Evolutionary conservation across 179 eudicot species (phyloP).

Genomic region (Sideroxylon spinosum): DNA sequence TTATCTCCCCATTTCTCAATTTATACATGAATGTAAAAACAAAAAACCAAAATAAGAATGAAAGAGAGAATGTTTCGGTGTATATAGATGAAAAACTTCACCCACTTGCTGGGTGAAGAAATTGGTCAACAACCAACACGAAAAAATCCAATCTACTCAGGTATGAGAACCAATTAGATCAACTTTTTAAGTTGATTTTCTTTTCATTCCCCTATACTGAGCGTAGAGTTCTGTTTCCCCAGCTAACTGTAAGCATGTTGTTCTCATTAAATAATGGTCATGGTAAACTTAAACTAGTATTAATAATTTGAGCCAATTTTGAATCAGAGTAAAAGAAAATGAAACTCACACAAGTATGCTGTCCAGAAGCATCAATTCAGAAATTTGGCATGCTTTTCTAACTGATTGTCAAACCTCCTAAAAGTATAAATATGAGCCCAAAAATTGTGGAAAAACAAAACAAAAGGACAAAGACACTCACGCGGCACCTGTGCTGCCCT

Average conservation of each 20-base stretch:
- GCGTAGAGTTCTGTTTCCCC: not conserved
- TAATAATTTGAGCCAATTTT: not conserved
- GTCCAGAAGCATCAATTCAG: not conserved
- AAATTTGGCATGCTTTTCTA: not conserved
- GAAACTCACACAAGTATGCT: not conserved
- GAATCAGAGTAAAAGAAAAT: not conserved
- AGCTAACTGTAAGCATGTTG: not conserved
- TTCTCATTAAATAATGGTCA: not conserved
- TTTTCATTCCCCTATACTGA: not conserved
- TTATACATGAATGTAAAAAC: too few relatives aligned
- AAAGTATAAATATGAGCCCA: not conserved
- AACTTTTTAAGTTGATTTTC: conserved; percentile 3
- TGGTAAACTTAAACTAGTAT: not conserved
- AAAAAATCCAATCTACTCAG: not conserved
- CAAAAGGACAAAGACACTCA: conserved; percentile 29
- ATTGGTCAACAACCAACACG: too few relatives aligned
- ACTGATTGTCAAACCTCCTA: conserved; percentile 1
- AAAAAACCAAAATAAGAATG: too few relatives aligned
- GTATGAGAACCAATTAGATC: not conserved
- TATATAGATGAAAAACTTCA: too few relatives aligned
- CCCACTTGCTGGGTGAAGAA: too few relatives aligned
- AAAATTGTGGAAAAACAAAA: not conserved
- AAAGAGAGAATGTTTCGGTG: too few relatives aligned
- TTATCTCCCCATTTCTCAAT: too few relatives aligned
- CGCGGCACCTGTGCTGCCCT: conserved; percentile 96